A percentile compares a stretch with the other conserved stretches of the same genome.
Conservation (phyloP, 108 stramenopile genomes). For the Fragilaria crotonensis region DNA sequence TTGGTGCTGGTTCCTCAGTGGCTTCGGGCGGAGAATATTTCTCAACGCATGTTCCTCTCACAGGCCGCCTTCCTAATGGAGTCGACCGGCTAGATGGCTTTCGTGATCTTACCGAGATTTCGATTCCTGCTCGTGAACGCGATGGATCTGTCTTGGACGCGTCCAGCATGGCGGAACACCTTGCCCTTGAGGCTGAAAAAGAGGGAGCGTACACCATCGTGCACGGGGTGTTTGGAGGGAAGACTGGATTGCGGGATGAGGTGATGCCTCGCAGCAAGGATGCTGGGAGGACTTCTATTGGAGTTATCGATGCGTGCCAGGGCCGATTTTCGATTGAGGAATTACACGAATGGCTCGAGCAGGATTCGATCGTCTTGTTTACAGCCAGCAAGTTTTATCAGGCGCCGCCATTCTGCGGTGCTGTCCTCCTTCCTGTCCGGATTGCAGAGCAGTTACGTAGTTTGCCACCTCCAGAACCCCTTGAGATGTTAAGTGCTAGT, state of each 20-base stretch:
- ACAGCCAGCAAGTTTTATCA: constrained; percentile 73
- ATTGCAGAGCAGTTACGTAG: constrained; percentile 42
- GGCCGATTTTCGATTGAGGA: constrained; percentile 54
- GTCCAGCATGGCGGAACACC: constrained; percentile 34
- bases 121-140: constrained; percentile 35
- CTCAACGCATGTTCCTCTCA: constrained; percentile 54
- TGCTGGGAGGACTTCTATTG: constrained; percentile 35
- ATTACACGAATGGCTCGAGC: constrained; percentile 51
- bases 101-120: constrained; percentile 33
- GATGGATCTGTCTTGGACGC: constrained; percentile 45
- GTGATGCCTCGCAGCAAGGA: constrained; percentile 51
- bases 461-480: constrained; percentile 29
- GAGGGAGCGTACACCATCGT: constrained; percentile 44
- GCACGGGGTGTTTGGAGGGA: constrained; percentile 71
- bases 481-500: constrained; percentile 32
- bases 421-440: constrained; percentile 39
- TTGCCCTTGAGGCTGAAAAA: constrained; percentile 7
- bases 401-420: constrained; percentile 65
- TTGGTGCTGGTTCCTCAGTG: constrained; percentile 51
- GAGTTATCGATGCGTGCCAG: constrained; percentile 70
- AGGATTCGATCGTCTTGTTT: constrained; percentile 59
- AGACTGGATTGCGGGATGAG: constrained; percentile 56
- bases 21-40: constrained; percentile 54
- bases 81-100: constrained; percentile 34
- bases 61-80: constrained; percentile 38